Evolutionary conservation across 2,329 filamentous ascomycete species (phyloP), one percentile per base, ranked within the genome.

Genomic region (Ophiostoma piceae): DNA sequence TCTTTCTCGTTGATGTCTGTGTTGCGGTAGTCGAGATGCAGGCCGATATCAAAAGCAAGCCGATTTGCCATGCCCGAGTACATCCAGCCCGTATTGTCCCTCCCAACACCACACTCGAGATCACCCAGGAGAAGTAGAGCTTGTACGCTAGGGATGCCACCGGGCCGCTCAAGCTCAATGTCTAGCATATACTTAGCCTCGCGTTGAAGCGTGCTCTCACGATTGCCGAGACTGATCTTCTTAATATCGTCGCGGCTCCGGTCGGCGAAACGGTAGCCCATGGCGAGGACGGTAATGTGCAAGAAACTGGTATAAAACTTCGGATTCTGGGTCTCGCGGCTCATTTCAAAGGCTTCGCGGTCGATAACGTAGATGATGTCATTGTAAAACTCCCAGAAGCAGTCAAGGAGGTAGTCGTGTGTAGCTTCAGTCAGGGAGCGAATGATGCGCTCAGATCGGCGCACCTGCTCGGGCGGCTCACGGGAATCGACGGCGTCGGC

Each of bases 171-270:
- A 47, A 86, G 76, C 74, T 85, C 84, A 69, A 79, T 79, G 71
- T 85, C 83, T 26, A 85, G 76, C 82, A 86, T 83, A 66, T 82
- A 80, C 74, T 85, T 85, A 67, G 84, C 83, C 74, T 85, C 84
- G 39, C 82, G 75, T 71, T 86, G 84, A 26, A 86, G 76, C 0
- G 81, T 83, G 73, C 83, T 85, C 74, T 86, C 83, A 72, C 82
- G 79, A 47, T 78, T 79, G 3, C 79, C 81, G 0, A 85, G 70
- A 0, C 80, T 77, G 29, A 86, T 80, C 68, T 77, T 79, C 71
- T 80, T 79, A 70, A 85, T 82, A 71, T 85, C 84, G 2, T 80
- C 78, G 39, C 84, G 77, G 19, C 78, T 76, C 74, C 80, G 80
- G 73, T 86, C 83, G 29, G 84, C 82, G 70, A 80, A 84, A 47